phyloP scores from a whole-genome alignment of 176 grass and related monocot genomes.

The Rhynchospora tenuis region DNA sequence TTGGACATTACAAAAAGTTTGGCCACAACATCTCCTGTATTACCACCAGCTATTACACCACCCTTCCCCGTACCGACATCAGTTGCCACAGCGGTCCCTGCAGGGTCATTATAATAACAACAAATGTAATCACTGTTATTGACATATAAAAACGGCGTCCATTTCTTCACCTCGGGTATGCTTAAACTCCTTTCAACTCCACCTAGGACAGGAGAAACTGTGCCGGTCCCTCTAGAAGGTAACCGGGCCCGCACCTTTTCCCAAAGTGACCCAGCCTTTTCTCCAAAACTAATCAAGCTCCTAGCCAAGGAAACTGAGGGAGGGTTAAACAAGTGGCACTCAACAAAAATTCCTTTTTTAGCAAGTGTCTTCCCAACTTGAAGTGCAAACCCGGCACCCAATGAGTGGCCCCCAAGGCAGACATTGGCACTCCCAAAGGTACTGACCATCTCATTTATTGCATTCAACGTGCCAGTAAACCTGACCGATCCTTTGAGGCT shows the following conservation, averaged over 20 bases:
- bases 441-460: conserved; percentile 31
- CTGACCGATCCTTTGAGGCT: conserved; percentile 77
- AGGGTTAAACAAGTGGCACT: conserved; percentile 91
- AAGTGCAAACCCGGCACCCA: conserved; percentile 76
- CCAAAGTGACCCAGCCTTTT: conserved; percentile 61
- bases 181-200: conserved; percentile 25
- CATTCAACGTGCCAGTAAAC: conserved; percentile 52
- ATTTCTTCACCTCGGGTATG: conserved; percentile 30
- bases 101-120: conserved; percentile 70
- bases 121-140: conserved; percentile 88
- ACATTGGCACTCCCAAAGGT: conserved; percentile 33
- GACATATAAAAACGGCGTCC: conserved; percentile 80
- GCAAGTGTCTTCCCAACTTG: conserved; percentile 80
- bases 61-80: conserved; percentile 21
- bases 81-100: conserved; percentile 31
- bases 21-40: conserved; percentile 24
- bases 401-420: conserved; percentile 66
- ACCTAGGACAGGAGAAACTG: conserved; percentile 22
- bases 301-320: conserved; percentile 77
- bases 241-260: conserved; percentile 37
- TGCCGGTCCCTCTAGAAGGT: conserved; percentile 33
- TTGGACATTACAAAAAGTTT: conserved; percentile 63
- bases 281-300: conserved; percentile 51
- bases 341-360: conserved; percentile 68
- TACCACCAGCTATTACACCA: conserved; percentile 23